Evolutionary conservation across 1,284 basidiomycete genomes (phyloP).

Genomic region (Rhodotorula glutinis): DNA sequence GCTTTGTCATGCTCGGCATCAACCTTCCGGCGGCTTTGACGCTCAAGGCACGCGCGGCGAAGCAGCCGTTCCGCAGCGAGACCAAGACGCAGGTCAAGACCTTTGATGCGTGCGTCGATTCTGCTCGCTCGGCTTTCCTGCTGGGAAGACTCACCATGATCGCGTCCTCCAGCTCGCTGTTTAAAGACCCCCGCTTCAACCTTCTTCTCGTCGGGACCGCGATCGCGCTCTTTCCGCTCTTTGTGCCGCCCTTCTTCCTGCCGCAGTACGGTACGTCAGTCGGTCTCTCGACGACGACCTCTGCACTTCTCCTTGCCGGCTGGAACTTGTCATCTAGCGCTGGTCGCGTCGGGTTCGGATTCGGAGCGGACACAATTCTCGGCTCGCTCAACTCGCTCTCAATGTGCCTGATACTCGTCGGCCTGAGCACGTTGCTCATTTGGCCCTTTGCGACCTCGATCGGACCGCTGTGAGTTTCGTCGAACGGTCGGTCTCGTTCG

Average conservation of each 20-base stretch:
- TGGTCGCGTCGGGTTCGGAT: conserved; percentile 28
- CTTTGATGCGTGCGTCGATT: conserved; percentile 20
- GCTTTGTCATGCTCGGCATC: conserved; percentile 10
- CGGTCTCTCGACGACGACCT: conserved; percentile 12
- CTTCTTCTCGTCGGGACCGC: conserved; percentile 28
- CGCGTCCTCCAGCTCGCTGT: conserved; percentile 1
- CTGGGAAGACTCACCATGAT: too few relatives aligned
- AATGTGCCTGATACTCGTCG: conserved; percentile 21
- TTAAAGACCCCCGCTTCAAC: conserved; percentile 22
- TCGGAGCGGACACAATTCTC: conserved; percentile 22
- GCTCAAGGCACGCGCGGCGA: conserved; percentile 1
- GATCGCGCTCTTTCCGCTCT: conserved; percentile 32
- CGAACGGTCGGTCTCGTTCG: not conserved
- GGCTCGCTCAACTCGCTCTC: conserved; percentile 32
- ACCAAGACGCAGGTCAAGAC: not conserved
- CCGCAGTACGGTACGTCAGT: conserved; percentile 28
- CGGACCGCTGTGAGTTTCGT: conserved; percentile 12
- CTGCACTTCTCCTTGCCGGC: conserved; percentile 24
- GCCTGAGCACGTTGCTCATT: conserved; percentile 13
- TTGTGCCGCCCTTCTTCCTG: conserved; percentile 29
- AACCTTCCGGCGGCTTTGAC: conserved; percentile 19
- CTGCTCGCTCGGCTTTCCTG: too few relatives aligned
- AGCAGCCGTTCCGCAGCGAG: conserved; percentile 3
- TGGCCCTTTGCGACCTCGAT: conserved; percentile 27
- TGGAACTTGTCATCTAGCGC: conserved; percentile 28